Percentiles rank a stretch among this genome's conserved stretches.
These are phyloP conservation scores for Phytophthora kernoviae DNA, from an alignment of 352 stramenopile species.

Conservation along the genomic window DNA sequence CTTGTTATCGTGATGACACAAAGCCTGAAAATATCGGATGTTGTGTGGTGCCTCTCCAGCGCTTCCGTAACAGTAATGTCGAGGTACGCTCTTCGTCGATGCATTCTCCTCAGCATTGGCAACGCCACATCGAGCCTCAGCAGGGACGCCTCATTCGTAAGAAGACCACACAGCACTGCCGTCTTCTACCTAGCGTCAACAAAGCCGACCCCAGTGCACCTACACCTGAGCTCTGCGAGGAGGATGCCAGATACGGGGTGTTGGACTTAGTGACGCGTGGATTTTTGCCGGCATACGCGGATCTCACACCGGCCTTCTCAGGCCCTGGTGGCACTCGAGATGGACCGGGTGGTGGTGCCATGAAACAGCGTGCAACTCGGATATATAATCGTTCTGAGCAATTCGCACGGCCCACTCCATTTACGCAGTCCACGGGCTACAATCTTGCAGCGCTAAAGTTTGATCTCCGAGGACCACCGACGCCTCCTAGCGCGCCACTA, in stretches of 20 bases:
- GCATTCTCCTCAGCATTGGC: slow-evolving; percentile 26
- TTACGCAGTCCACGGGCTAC: slow-evolving; percentile 70
- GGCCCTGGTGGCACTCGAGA: slow-evolving; percentile 19
- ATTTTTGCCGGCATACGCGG: slow-evolving; percentile 61
- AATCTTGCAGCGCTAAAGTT: slow-evolving; percentile 84
- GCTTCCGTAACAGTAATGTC: slow-evolving; percentile 45
- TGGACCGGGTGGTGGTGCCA: slow-evolving; percentile 43
- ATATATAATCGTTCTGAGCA: slow-evolving; percentile 70
- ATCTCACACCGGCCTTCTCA: slow-evolving; percentile 72
- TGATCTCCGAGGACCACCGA: slow-evolving; percentile 46
- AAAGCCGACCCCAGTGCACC: slow-evolving; percentile 62
- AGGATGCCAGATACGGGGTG: slow-evolving; percentile 67
- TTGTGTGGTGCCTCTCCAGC: slow-evolving; percentile 18
- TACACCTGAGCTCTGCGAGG: slow-evolving; percentile 54
- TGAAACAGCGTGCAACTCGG: slow-evolving; percentile 53
- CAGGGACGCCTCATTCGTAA: slow-evolving; percentile 53
- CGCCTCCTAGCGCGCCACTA: slow-evolving; percentile 1
- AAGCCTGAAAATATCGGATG: not conserved
- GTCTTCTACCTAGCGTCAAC: slow-evolving; percentile 74
- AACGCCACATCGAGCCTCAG: slow-evolving; percentile 19
- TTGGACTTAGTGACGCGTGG: slow-evolving; percentile 74
- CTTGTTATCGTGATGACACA: no score
- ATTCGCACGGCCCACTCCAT: slow-evolving; percentile 46
- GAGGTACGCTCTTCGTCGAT: slow-evolving; percentile 34
- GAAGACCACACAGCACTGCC: slow-evolving; percentile 58